Conservation (phyloP, 2,329 filamentous ascomycete species). For the Diplodia intermedia region DNA sequence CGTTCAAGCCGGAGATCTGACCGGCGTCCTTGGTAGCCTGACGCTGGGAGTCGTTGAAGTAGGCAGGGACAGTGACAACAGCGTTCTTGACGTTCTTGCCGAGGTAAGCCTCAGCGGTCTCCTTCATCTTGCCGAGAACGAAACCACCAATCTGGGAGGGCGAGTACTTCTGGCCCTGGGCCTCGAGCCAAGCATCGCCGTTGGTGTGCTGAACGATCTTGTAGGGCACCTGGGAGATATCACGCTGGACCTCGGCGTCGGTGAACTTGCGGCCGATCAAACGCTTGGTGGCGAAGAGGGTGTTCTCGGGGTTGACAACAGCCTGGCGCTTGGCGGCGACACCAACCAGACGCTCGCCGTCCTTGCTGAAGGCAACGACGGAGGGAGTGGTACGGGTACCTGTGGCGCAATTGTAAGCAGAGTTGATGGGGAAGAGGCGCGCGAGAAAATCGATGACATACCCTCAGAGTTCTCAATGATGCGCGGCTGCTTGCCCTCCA, state of each 20-base stretch:
- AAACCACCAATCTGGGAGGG: conserved; percentile 98
- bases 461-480: conserved; percentile 99
- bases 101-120: conserved; percentile 93
- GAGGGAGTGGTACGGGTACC: conserved; percentile 91
- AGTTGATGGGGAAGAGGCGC: conserved; percentile 14
- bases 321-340: conserved; percentile 97
- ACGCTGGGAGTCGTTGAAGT: conserved; percentile 98
- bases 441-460: conserved; percentile 50
- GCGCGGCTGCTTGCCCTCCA: conserved; percentile 94
- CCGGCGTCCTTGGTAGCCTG: conserved; percentile 98
- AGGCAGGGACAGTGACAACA: conserved; percentile 94
- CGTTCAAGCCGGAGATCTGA: conserved; percentile 94
- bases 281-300: conserved; percentile 97
- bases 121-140: conserved; percentile 98
- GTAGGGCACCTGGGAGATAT: conserved; percentile 97
- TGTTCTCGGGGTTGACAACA: conserved; percentile 98
- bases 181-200: conserved; percentile 94
- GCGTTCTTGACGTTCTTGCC: conserved; percentile 92
- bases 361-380: conserved; percentile 92
- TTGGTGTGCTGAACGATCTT: conserved; percentile 98
- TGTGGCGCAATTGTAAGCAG: conserved; percentile 45
- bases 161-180: conserved; percentile 93
- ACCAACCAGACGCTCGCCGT: conserved; percentile 95
- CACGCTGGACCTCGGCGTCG: conserved; percentile 91
- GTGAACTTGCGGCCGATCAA: conserved; percentile 97